phyloP scores from a whole-genome alignment of 768 basidiomycete species.

The Suillus paluster region DNA sequence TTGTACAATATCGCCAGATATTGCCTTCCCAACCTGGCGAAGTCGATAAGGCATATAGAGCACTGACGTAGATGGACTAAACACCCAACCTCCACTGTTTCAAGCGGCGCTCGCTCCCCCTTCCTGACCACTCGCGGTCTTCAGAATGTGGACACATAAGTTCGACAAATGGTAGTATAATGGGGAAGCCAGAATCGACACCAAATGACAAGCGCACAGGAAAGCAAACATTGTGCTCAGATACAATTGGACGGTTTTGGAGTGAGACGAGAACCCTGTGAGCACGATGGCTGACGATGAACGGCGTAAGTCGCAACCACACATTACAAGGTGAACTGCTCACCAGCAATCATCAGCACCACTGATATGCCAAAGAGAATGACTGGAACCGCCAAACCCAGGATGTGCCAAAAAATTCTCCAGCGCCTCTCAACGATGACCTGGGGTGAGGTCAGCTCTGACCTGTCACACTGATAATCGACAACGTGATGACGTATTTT shows the following conservation, averaged over 20 bases:
- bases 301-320: not conserved
- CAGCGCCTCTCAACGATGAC: not conserved
- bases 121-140: too few species aligned
- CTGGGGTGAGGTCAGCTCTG: not conserved
- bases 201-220: not conserved
- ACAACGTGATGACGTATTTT: not conserved
- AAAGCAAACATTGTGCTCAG: not conserved
- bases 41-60: too few species aligned
- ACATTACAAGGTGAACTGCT: not conserved
- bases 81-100: too few species aligned
- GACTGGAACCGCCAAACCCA: not conserved
- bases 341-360: not conserved
- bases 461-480: not conserved
- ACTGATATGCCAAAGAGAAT: not conserved
- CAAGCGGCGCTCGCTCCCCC: too few species aligned
- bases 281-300: not conserved
- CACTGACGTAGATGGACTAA: too few species aligned
- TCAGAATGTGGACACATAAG: not conserved
- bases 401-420: not conserved
- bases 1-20: too few species aligned
- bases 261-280: not conserved
- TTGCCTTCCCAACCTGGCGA: too few species aligned
- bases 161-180: not conserved
- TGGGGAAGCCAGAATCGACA: not conserved
- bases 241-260: not conserved